Base-by-base conservation (phyloP, 306 rosid genomes). In the Acacia confusa region DNA sequence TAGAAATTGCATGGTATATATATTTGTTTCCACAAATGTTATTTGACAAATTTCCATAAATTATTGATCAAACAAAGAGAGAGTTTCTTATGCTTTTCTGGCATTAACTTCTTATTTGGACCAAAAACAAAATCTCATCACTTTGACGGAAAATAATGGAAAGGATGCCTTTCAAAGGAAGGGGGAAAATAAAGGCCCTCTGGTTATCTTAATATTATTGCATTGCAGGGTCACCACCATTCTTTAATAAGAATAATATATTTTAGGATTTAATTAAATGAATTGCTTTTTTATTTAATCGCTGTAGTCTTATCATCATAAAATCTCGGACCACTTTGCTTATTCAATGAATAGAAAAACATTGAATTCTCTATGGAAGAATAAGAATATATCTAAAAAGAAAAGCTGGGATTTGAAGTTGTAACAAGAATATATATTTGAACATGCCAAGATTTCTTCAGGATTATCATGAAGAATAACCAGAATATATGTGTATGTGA, bases 251-350 rank as follows among this genome's bases (percentile, higher is more conserved):
- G 28, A 38, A 2, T 67, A 67, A 8, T 38, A 38, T 67, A 67
- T 20, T 67, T 67, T 67, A 9, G 27, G 5, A 27, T n/a, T 19
- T 20, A 57, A 57, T 57, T 9, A 38, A 32, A 65, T 32, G 3
- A 64, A 28, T 32, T 16, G 2, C 44, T 32, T 65, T 30, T 28
- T 65, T 32, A 30, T 65, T 36, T 67, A 67, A 67, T 34, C 72
- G 4, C 10, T 22, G 9, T 22, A 2, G 9, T 57, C 27, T 9
- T 27, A 28, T 63, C 38, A 6, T 82, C 82, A 82, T 86, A 84
- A 85, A 50, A 84, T 57, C 48, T 71, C 89, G 94, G 91, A 83
- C 92, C 93, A 90, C 94, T 74, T 75, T 80, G 45, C 20, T 34
- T 43, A 71, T 86, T 81, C 17, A 57, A 60, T 44, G 48, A 70